A percentile compares a stretch with the other conserved stretches of the same genome.
Evolutionary conservation across 1,284 basidiomycete species (phyloP).

Genomic region (Macrocystidia cucumis): DNA sequence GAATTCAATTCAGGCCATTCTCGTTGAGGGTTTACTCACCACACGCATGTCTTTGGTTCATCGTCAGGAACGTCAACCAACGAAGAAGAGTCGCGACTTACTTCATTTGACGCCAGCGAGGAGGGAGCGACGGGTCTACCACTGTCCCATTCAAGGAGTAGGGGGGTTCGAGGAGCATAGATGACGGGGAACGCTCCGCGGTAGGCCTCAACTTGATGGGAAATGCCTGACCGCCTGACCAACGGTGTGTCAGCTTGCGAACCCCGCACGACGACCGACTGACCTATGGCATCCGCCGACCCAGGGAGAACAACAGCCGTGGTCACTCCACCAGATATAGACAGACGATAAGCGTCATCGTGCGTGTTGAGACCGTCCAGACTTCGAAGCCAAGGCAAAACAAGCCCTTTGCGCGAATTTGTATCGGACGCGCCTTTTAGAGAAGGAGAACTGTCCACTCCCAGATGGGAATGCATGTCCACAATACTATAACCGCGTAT

Average conservation of each 20-base stretch:
- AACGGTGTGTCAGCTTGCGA: conserved; percentile 3
- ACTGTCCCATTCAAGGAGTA: conserved; percentile 34
- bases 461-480: conserved; percentile 74
- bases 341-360: conserved; percentile 36
- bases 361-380: conserved; percentile 43
- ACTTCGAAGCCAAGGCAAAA: conserved; percentile 43
- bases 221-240: conserved; percentile 55
- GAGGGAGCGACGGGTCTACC: conserved; percentile 26
- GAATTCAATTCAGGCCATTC: neutral
- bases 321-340: conserved; percentile 39
- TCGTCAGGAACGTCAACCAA: conserved; percentile 2
- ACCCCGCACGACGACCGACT: conserved; percentile 1
- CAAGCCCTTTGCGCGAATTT: conserved; percentile 37
- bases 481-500: conserved; percentile 55
- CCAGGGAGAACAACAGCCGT: conserved; percentile 38
- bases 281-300: conserved; percentile 54
- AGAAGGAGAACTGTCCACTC: conserved; percentile 50
- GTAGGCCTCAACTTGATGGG: conserved; percentile 56
- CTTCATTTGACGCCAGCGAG: conserved; percentile 60
- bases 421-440: conserved; percentile 43
- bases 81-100: conserved; percentile 17
- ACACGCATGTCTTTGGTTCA: conserved; percentile 31
- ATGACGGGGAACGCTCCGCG: conserved; percentile 41
- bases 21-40: conserved; percentile 18
- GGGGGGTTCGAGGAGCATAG: conserved; percentile 56